Evolutionary conservation across 176 grass and related monocot species (phyloP).

Genomic region (Alloteropsis semialata): DNA sequence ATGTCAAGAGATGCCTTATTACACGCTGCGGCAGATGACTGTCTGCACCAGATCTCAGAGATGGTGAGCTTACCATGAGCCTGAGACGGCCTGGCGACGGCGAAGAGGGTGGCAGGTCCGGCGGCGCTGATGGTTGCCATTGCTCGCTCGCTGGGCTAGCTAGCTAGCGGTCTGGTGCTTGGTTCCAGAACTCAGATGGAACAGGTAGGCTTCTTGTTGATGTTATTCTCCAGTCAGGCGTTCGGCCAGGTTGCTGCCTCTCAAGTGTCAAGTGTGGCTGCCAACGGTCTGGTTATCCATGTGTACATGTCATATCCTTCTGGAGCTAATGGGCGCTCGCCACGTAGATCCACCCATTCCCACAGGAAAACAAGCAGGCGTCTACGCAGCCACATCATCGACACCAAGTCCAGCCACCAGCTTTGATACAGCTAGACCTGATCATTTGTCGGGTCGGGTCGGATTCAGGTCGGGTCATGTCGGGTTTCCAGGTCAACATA

Average conservation of each 20-base stretch:
- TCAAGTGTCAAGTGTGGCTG: slow-evolving; percentile 40
- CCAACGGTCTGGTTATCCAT: slow-evolving; percentile 16
- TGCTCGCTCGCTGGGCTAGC: background rate
- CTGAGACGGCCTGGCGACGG: slow-evolving; percentile 32
- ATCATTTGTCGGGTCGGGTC: no score
- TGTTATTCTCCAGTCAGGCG: slow-evolving; percentile 23
- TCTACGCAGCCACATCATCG: background rate
- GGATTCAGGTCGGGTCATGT: no score
- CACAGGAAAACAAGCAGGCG: background rate
- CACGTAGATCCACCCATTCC: slow-evolving; percentile 29
- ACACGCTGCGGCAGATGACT: background rate
- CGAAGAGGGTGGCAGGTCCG: slow-evolving; percentile 21
- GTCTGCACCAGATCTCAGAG: background rate
- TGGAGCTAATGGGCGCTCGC: background rate
- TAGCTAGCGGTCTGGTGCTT: background rate
- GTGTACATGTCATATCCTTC: slow-evolving; percentile 33
- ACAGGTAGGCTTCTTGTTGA: background rate
- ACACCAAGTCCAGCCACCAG: background rate
- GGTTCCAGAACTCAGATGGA: slow-evolving; percentile 8
- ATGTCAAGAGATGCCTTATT: background rate
- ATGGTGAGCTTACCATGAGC: slow-evolving; percentile 24
- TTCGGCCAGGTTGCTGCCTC: slow-evolving; percentile 17
- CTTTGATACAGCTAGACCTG: background rate
- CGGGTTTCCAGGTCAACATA: no score
- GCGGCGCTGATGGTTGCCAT: slow-evolving; percentile 60